phyloP scores from a whole-genome alignment of 116 monocot genomes.

The Iris pallida region DNA sequence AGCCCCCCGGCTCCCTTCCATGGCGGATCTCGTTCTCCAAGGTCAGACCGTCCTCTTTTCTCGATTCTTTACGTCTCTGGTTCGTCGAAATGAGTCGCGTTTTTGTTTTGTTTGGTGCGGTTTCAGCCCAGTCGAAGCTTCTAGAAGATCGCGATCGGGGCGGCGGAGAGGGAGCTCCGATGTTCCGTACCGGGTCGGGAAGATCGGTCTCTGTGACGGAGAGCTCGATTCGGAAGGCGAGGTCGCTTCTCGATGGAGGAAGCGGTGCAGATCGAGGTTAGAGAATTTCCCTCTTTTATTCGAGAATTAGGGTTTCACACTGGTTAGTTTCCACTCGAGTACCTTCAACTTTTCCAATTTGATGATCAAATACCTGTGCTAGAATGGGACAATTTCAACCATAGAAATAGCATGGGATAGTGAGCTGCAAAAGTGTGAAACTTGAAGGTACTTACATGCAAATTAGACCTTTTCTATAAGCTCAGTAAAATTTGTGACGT shows the following conservation, averaged over 20 bases:
- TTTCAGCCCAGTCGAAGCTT: constrained; percentile 26
- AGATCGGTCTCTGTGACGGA: constrained; percentile 27
- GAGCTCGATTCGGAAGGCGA: constrained; percentile 44
- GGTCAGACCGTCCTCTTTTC: constrained; percentile 9
- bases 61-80: not conserved
- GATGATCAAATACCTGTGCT: not conserved
- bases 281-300: not conserved
- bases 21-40: constrained; percentile 41
- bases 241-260: constrained; percentile 28
- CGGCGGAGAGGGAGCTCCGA: constrained; percentile 12
- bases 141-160: constrained; percentile 12
- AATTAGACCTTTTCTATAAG: too few species aligned
- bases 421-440: too few species aligned
- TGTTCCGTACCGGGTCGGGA: constrained; percentile 42
- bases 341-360: not conserved
- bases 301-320: too few species aligned
- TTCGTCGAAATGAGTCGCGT: not conserved
- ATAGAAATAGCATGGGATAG: too few species aligned
- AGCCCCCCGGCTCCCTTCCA: constrained; percentile 30
- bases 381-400: too few species aligned
- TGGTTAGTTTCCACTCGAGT: too few species aligned
- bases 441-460: too few species aligned
- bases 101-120: not conserved
- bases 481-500: too few species aligned
- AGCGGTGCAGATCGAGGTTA: constrained; percentile 13